phyloP scores from a whole-genome alignment of 2,329 filamentous ascomycete genomes.

The Macroventuria anomochaeta region DNA sequence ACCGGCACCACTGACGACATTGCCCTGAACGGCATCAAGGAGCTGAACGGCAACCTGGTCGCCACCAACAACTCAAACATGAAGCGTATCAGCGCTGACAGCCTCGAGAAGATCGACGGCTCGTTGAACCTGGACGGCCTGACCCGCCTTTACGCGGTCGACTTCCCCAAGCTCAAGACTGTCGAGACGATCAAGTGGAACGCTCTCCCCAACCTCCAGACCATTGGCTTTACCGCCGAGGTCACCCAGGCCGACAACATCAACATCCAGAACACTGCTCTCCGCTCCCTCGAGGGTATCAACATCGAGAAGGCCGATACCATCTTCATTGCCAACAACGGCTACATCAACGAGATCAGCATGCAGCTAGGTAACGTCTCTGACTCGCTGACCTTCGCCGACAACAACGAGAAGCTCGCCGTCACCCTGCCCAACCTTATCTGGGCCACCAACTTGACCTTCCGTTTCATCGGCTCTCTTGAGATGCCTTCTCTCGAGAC shows the following conservation, averaged over 20 bases:
- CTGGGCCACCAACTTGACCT: constrained; percentile 79
- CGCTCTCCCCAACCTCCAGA: constrained; percentile 70
- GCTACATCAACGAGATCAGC: constrained; percentile 74
- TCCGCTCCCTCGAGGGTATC: constrained; percentile 80
- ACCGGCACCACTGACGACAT: constrained; percentile 64
- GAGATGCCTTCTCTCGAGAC: constrained; percentile 72
- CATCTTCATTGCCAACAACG: constrained; percentile 87
- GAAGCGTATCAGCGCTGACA: constrained; percentile 65
- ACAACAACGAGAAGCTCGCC: constrained; percentile 77
- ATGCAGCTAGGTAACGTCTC: constrained; percentile 81
- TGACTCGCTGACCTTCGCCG: constrained; percentile 72
- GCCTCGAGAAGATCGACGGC: constrained; percentile 70
- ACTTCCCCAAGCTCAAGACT: constrained; percentile 68
- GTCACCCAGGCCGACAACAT: constrained; percentile 73
- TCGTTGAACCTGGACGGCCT: constrained; percentile 73
- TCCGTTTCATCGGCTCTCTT: constrained; percentile 80
- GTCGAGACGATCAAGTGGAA: constrained; percentile 74
- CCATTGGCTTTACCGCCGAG: constrained; percentile 66
- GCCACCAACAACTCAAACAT: constrained; percentile 65
- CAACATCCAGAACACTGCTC: constrained; percentile 83
- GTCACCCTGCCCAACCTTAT: constrained; percentile 80
- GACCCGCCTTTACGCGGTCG: constrained; percentile 71
- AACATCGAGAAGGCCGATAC: constrained; percentile 74
- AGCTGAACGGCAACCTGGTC: constrained; percentile 64
- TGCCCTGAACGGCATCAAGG: constrained; percentile 65